Conservation (phyloP, 805 yeast genomes). For the Starmerella scarabaei region DNA sequence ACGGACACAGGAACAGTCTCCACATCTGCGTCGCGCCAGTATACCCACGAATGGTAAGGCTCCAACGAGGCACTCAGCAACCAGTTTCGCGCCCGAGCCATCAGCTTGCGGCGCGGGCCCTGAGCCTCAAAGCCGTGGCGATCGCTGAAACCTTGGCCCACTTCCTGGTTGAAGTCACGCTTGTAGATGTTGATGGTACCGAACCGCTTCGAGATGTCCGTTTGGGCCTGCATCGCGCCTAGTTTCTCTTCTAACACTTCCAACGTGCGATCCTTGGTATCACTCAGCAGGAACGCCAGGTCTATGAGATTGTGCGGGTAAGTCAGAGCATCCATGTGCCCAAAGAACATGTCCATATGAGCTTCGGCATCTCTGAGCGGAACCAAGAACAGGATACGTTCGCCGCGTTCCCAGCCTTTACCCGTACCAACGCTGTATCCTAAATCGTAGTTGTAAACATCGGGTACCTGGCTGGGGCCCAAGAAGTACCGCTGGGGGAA, state of each 20-base stretch:
- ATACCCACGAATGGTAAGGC: constrained; percentile 93
- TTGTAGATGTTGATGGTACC: constrained; percentile 69
- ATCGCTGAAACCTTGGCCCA: constrained; percentile 90
- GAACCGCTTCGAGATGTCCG: constrained; percentile 51
- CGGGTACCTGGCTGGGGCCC: constrained; percentile 12
- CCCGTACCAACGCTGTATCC: constrained; percentile 48
- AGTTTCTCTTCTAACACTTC: constrained; percentile 43
- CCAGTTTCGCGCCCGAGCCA: constrained; percentile 98
- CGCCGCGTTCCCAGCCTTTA: constrained; percentile 68
- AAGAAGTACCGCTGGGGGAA: constrained; percentile 9
- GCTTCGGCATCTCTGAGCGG: constrained; percentile 87
- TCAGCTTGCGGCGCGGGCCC: constrained; percentile 87
- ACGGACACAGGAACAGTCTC: constrained; percentile 79
- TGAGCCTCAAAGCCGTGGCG: constrained; percentile 96
- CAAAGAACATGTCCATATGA: constrained; percentile 80
- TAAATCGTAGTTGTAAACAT: constrained; percentile 63
- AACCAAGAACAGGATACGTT: constrained; percentile 71
- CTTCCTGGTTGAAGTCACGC: constrained; percentile 86
- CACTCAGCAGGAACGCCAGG: constrained; percentile 74
- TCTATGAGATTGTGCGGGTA: constrained; percentile 83
- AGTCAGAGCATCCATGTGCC: constrained; percentile 63
- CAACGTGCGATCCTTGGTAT: constrained; percentile 80
- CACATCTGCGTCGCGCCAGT: constrained; percentile 98
- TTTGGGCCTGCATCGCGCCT: constrained; percentile 49
- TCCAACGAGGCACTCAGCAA: constrained; percentile 71